Percentiles rank a stretch among this genome's conserved stretches.
phyloP scores from a whole-genome alignment of 495 filamentous ascomycete species.

The Lophiostoma macrostomum region DNA sequence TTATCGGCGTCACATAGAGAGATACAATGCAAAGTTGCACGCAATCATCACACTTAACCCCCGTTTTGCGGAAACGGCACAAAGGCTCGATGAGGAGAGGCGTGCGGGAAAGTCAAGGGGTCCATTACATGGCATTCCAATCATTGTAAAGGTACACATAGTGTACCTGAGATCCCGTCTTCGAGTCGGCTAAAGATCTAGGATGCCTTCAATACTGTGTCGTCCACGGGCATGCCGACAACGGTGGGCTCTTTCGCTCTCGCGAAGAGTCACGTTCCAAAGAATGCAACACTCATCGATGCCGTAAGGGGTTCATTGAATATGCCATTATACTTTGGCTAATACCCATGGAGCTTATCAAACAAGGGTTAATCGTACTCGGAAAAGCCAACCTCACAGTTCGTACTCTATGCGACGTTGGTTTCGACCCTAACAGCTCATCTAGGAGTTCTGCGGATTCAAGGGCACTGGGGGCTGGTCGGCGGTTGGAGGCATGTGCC shows the following conservation, averaged over 20 bases:
- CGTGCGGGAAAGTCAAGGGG: not conserved
- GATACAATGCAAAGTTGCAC: not conserved
- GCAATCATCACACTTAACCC: not conserved
- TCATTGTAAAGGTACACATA: constrained; percentile 3
- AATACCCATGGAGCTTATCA: not conserved
- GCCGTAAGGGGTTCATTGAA: no score
- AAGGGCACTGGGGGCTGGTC: not conserved
- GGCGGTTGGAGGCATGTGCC: not conserved
- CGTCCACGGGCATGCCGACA: constrained; percentile 1
- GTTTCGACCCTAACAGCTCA: no score
- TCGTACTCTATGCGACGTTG: no score
- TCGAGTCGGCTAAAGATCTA: not conserved
- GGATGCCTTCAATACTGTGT: not conserved
- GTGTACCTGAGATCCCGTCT: not conserved
- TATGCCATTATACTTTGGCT: no score
- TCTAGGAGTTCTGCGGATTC: not conserved
- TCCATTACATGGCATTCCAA: constrained; percentile 5
- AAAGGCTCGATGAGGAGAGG: not conserved
- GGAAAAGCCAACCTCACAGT: not conserved
- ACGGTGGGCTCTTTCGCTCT: not conserved
- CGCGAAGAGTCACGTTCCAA: no score
- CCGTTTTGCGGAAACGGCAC: not conserved
- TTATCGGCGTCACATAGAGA: not conserved
- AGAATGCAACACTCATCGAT: not conserved
- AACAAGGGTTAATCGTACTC: not conserved